Conservation (phyloP, 129 eudicot genomes). For the Tagetes erecta region DNA sequence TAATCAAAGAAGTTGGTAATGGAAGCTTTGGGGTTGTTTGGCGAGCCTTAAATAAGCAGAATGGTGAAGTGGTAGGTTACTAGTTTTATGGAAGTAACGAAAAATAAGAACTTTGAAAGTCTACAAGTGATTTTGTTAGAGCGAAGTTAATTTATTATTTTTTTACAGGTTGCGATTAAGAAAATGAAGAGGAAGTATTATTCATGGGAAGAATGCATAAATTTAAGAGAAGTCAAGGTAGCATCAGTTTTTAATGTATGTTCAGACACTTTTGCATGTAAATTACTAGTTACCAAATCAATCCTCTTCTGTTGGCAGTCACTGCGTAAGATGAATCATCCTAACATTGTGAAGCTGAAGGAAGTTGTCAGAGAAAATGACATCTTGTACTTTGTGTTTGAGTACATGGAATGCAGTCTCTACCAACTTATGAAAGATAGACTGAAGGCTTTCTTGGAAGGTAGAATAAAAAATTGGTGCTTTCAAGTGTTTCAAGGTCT, state of each 20-base stretch:
- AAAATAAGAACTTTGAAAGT: not conserved
- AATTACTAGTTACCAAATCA: not conserved
- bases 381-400: conserved; percentile 90
- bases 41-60: conserved; percentile 90
- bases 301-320: conserved; percentile 56
- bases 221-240: conserved; percentile 99
- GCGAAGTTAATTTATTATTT: conserved; percentile 8
- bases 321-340: conserved; percentile 90
- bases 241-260: not conserved
- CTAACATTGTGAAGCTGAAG: conserved; percentile 94
- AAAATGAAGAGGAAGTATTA: conserved; percentile 95
- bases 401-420: conserved; percentile 91
- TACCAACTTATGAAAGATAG: conserved; percentile 92
- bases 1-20: conserved; percentile 93
- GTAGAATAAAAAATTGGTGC: conserved; percentile 88
- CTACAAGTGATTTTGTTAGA: not conserved
- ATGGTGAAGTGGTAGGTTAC: conserved; percentile 84
- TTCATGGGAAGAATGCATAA: conserved; percentile 99
- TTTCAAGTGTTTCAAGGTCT: conserved; percentile 99
- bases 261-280: not conserved
- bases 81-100: not conserved
- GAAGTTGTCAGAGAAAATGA: conserved; percentile 96
- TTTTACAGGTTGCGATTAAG: conserved; percentile 79
- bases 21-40: conserved; percentile 98
- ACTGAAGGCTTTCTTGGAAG: conserved; percentile 68